Base-by-base conservation (phyloP, 257 asterid genomes). In the Nicotiana otophora region DNA sequence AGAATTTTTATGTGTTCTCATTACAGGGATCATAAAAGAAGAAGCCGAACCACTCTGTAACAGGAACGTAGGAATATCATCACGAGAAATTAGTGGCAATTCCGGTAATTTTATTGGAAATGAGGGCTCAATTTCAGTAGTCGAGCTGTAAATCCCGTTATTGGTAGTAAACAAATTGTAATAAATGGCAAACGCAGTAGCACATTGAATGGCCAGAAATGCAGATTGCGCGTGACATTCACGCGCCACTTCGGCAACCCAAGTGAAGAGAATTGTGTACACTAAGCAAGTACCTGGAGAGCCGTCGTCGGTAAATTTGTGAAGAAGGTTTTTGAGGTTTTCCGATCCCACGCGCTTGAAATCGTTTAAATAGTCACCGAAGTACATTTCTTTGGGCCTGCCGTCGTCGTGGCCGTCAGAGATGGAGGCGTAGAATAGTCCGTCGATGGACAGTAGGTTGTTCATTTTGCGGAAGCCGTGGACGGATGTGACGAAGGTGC, bases 161-260 rank as follows among this genome's bases (percentile, higher is more conserved):
- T 62, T 86, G 5, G 93, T 94, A n/a, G 90, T 81, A 85, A 93
- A 92, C 26, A 89, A 91, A 60, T 84, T 67, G 78, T 91, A 89
- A 84, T 95, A 93, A 4, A 91, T 68, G 26, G 36, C 84, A 10
- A 93, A 31, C 5, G 90, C 89, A 53, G 94, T 77, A 20, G 98
- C 96, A 0, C 95, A 93, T 64, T 93, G 96, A 78, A 90, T 90
- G 92, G 93, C 90, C 17, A 92, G 92, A 3, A 95, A 88, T 1
- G 93, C 91, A 58, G 88, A 42, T 0, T 92, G 95, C 57, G 92
- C 5, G 83, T 86, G 84, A 58, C 63, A 39, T 14, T 89, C 91
- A 65, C 89, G 92, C 19, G 97, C 93, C 81, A 91, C 89, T 69
- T 58, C 85, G 0, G 89, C 70, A 0, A 83, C 96, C 97, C 96